Evolutionary conservation across 2,329 filamentous ascomycete genomes (phyloP), one percentile per base, ranked within the genome.

Genomic region (Neofusicoccum sp.): DNA sequence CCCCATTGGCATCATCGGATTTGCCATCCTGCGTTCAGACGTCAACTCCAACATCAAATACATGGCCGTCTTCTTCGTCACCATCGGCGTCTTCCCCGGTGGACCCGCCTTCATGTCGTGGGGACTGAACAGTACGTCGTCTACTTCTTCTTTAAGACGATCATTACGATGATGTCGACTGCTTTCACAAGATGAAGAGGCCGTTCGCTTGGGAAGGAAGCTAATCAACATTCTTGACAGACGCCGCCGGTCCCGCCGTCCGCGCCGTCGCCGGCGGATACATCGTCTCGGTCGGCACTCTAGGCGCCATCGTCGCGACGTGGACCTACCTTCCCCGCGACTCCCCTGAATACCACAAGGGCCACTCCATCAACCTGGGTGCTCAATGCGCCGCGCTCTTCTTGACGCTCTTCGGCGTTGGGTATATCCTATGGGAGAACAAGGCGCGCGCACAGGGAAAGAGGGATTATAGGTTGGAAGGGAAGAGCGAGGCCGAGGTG

Each of bases 51-150:
- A 83, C 59, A 76, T 84, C 52, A 76, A 79, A 37, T 84, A 84
- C 66, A 80, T 80, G 68, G 83, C 82, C 8, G 78, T 87, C 12
- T 86, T 83, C 71, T 79, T 87, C 48, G 82, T 84, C 56, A 82
- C 83, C 8, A 73, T 83, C 0, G 85, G 84, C 29, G 84, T 82
- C 0, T 87, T 86, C 71, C 84, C 84, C 0, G 84, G 84, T 37
- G 84, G 85, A 0, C 84, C 84, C 0, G 83, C 83, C 0, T 86
- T 86, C 74, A 69, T 87, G 47, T 80, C 80, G 5, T 87, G 85
- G 85, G 84, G 80, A 0, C 77, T 86, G 62, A 87, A 87, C 70
- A 87, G 80, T 76, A 70, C 66, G 67, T 76, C 6, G 3, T 6
- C 11, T n/a, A n/a, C 48, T 36, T 16, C 78, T 80, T 0, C 77